Evolutionary conservation across 352 stramenopile species (phyloP), one percentile per base, ranked within the genome.

Genomic region (Globisporangium ultimum): DNA sequence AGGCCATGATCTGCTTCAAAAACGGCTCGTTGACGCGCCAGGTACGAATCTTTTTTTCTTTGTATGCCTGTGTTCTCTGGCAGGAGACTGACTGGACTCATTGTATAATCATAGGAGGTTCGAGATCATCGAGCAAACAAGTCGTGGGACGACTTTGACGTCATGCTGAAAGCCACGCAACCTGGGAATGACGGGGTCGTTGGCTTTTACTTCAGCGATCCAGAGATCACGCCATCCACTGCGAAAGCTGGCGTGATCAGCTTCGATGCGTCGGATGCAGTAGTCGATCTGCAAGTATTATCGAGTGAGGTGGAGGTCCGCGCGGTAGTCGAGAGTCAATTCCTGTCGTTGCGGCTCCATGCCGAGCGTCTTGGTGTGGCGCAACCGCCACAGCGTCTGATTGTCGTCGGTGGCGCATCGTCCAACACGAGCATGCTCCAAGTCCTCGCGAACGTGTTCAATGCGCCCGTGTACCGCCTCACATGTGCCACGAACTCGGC

Each of bases 1-100:
- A 87, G 69, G 84, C 77, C 10, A 95, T 96, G 85, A 84, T 94
- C 40, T 92, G 87, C 46, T 94, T 91, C 71, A 93, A 94, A 70
- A 95, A 95, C 48, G 85, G 85, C 40, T 74, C 83, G 1, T 71
- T 96, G 34, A 80, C 79, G 13, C 79, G 87, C 34, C 66, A 96
- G 67, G 68, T 76, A 54, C 17, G 55, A 53, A 28, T n/a, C n/a
- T 6, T 15, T 15, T 17, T 46, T n/a, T 52, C 21, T 15, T 18
- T 20, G 8, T 18, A 12, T 38, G 38, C 4, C 24, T 0, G 17
- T 14, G 8, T 21, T 28, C 1, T 34, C 0, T 8, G 8, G 15
- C 20, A 14, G 21, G 18, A 38, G 18, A 15, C 49, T 55, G 49
- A 55, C 10, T 43, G 22, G 15, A n/a, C 10, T 3, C 40, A 14